Conservation (phyloP, 176 grass and related monocot genomes). For the Saccharum officinarum region DNA sequence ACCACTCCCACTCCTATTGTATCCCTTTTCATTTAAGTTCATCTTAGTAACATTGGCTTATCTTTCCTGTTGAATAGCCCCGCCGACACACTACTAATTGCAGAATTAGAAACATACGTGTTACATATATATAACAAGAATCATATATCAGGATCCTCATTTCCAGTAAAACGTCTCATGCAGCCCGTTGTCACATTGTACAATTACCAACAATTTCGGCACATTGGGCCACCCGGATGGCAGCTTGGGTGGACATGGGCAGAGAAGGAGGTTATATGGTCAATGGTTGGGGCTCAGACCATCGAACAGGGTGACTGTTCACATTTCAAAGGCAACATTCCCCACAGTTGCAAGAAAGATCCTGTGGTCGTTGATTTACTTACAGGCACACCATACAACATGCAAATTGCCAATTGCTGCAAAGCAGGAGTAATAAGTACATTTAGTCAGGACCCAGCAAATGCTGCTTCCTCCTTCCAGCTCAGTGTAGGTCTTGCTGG, state of each 20-base stretch:
- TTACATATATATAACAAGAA: background rate
- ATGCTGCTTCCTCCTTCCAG: slow-evolving; percentile 72
- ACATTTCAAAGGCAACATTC: slow-evolving; percentile 53
- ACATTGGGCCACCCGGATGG: too few species aligned
- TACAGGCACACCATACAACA: slow-evolving; percentile 67
- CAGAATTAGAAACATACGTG: background rate
- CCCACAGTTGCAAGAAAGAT: slow-evolving; percentile 74
- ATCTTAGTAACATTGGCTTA: background rate
- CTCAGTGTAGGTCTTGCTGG: slow-evolving; percentile 79
- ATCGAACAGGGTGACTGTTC: slow-evolving; percentile 93
- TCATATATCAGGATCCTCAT: slow-evolving; percentile 13
- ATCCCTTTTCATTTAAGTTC: background rate
- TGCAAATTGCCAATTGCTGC: slow-evolving; percentile 93
- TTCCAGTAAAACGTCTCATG: slow-evolving; percentile 11
- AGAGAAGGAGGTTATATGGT: slow-evolving; percentile 82
- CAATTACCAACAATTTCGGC: slow-evolving; percentile 62
- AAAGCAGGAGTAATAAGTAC: slow-evolving; percentile 73
- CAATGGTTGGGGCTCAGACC: slow-evolving; percentile 74
- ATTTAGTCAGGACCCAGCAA: slow-evolving; percentile 66
- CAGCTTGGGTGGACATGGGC: too few species aligned
- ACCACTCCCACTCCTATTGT: background rate
- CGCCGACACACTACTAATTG: background rate
- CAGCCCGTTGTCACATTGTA: slow-evolving; percentile 81
- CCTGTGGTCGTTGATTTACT: slow-evolving; percentile 73
- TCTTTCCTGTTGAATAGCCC: background rate